phyloP scores from a whole-genome alignment of 352 stramenopile species.

The Elongisporangium senticosum region DNA sequence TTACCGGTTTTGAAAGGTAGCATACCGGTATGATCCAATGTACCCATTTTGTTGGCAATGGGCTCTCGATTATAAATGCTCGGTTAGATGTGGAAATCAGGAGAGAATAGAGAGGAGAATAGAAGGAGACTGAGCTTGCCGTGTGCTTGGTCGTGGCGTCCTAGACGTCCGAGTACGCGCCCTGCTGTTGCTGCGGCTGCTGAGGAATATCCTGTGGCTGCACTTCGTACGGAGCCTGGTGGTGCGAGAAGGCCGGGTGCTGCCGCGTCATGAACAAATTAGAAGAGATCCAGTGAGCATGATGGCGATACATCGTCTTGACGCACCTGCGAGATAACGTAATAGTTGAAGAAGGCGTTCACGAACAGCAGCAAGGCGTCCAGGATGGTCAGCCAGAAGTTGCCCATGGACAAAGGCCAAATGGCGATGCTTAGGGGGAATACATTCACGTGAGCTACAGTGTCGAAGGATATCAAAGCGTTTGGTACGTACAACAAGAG shows the following conservation, averaged over 20 bases:
- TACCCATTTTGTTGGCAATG: not conserved
- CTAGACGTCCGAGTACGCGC: not conserved
- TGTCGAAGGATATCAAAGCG: not conserved
- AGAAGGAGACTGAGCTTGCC: not conserved
- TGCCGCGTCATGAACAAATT: constrained; percentile 1
- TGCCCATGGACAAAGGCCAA: constrained; percentile 86
- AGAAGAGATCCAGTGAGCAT: not conserved
- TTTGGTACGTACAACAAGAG: constrained; percentile 72
- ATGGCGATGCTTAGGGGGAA: constrained; percentile 64
- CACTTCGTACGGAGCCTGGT: constrained; percentile 22
- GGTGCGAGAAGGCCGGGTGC: constrained; percentile 52
- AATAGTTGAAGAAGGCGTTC: constrained; percentile 91
- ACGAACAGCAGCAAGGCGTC: constrained; percentile 84
- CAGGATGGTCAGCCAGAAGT: constrained; percentile 86
- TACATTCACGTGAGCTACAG: not conserved
- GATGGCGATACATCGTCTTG: not conserved
- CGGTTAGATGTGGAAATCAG: not conserved
- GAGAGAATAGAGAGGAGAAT: not conserved
- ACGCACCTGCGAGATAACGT: constrained; percentile 68
- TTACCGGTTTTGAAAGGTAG: not conserved
- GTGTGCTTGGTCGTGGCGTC: not conserved
- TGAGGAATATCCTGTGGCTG: not conserved
- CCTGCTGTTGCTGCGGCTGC: not conserved
- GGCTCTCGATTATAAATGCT: not conserved
- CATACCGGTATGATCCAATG: not conserved